Base-by-base conservation (phyloP, 1,284 basidiomycete species). In the Fomitopsis pinicola region DNA sequence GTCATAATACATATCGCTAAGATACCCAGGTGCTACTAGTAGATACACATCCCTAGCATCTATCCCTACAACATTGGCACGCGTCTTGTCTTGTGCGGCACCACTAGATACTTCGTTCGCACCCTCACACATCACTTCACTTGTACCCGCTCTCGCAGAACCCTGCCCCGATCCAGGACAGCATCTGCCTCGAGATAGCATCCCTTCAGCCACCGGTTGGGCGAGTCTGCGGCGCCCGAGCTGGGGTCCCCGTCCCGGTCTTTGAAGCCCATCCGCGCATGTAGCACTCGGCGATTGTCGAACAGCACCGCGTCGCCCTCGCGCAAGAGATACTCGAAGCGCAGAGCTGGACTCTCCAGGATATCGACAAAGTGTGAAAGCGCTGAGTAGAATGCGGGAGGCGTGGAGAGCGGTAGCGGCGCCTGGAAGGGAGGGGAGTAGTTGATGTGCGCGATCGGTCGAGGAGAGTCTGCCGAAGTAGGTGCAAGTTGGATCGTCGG, bases 381-480 rank as follows among this genome's bases (percentile, higher is more conserved):
- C 1, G 94, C 92, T 0, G 77, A 68, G 67, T 91, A 92, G 63
- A 95, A 88, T 28, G 73, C 73, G 1, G 71, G 63, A 0, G 85
- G 82, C 0, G 86, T 86, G 9, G 76, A 71, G 5, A 80, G 72
- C 1, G 80, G 76, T 2, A 92, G 77, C 0, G 92, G 92, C 0
- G 91, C 94, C 77, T 98, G 95, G 82, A 98, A 99, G 0, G 96
- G 97, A 0, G 97, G 97, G 4, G 92, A 91, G 76, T 97, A 98
- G 76, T 96, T 97, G 71, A 98, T 83, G 63, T 87, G 84, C 46
- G 76, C 76, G 64, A 93, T 80, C 1, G 70, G 57, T 15, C 59
- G 62, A 14, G 64, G 59, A 1, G 48, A 15, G 50, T 63, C 61
- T 42, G 59, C 15, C 28, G 60, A 61, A 61, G 61, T 65, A 54